phyloP scores from a whole-genome alignment of 805 yeast species.

The Myxozyma melibiosi region DNA sequence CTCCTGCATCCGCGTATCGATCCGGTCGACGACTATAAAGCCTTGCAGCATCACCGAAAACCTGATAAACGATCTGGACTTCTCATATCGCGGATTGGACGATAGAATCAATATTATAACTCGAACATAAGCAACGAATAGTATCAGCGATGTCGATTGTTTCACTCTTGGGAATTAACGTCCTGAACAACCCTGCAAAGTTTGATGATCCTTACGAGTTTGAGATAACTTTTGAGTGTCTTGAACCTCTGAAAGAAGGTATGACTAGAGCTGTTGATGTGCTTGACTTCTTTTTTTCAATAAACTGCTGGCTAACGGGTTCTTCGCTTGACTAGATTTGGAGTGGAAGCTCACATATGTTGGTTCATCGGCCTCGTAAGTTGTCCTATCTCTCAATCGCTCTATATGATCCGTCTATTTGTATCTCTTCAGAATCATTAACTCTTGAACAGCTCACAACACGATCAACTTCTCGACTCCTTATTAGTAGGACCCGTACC shows the following conservation, averaged over 20 bases:
- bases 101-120: too few species aligned
- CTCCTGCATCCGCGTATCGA: too few species aligned
- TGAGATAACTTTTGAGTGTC: conserved; percentile 95
- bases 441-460: conserved; percentile 56
- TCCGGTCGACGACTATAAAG: too few species aligned
- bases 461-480: conserved; percentile 95
- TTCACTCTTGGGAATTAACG: conserved; percentile 76
- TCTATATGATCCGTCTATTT: background rate
- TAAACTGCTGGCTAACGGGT: background rate
- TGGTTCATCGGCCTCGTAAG: conserved; percentile 83
- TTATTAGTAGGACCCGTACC: conserved; percentile 99
- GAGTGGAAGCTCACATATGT: conserved; percentile 98
- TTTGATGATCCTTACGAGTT: conserved; percentile 93
- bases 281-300: too few species aligned
- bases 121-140: background rate
- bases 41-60: too few species aligned
- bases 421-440: background rate
- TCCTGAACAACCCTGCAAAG: conserved; percentile 90
- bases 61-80: too few species aligned
- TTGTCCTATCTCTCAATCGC: background rate
- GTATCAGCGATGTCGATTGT: conserved; percentile 29
- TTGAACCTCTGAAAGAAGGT: conserved; percentile 80
- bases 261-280: too few species aligned
- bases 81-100: too few species aligned
- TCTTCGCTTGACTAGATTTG: conserved; percentile 56